A percentile compares a stretch with the other conserved stretches of the same genome.
These are phyloP conservation scores for Talaromyces verruculosus DNA, from an alignment of 2,329 filamentous ascomycete species.

Conservation along the genomic window DNA sequence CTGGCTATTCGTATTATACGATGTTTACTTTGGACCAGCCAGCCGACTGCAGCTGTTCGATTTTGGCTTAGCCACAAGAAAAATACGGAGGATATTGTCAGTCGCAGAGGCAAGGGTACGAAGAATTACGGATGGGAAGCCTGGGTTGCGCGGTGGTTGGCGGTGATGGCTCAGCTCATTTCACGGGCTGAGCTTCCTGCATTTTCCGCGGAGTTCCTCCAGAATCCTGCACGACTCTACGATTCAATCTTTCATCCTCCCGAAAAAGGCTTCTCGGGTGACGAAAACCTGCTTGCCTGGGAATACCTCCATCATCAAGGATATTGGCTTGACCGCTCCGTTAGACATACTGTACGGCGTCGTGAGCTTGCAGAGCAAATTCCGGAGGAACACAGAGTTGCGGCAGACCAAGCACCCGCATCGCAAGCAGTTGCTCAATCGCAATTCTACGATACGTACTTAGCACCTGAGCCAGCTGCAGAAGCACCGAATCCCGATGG, in stretches of 20 bases:
- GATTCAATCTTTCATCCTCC: conserved; percentile 48
- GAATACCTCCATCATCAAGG: conserved; percentile 62
- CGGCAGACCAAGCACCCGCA: conserved; percentile 57
- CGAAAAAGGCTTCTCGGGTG: conserved; percentile 52
- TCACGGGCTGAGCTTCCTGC: conserved; percentile 52
- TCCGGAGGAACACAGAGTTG: conserved; percentile 58
- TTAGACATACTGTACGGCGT: conserved; percentile 53
- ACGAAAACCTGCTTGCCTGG: conserved; percentile 57
- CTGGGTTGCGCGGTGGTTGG: conserved; percentile 78
- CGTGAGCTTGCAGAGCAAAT: conserved; percentile 55
- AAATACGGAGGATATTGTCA: conserved; percentile 72
- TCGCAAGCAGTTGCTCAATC: conserved; percentile 56
- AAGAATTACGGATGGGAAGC: conserved; percentile 91
- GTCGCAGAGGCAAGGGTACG: conserved; percentile 79
- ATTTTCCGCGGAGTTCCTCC: conserved; percentile 37
- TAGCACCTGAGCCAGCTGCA: conserved; percentile 58
- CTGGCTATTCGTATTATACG: conserved; percentile 78
- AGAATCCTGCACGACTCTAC: conserved; percentile 28
- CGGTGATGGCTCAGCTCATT: conserved; percentile 61
- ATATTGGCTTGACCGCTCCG: conserved; percentile 60
- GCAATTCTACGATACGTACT: conserved; percentile 59
- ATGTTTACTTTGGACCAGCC: conserved; percentile 76
- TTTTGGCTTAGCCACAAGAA: conserved; percentile 77
- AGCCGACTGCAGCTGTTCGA: conserved; percentile 75
- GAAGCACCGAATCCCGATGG: conserved; percentile 51